A percentile compares a stretch with the other conserved stretches of the same genome.
Conservation (phyloP, 345 rosid genomes). For the Ailanthus altissimus region DNA sequence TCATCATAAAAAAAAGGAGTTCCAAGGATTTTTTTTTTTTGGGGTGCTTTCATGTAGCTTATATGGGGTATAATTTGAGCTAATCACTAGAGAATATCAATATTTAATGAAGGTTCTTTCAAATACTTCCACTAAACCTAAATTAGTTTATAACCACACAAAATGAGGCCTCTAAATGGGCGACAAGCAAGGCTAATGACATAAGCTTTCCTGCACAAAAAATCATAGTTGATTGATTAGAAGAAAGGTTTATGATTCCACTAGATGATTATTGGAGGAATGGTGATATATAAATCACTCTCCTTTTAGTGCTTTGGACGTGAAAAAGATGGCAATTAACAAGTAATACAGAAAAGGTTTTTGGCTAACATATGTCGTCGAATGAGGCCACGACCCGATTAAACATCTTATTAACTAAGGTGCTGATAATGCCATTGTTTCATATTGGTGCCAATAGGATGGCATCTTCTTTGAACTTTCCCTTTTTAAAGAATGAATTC, state of each 20-base stretch:
- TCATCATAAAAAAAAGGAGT: background rate
- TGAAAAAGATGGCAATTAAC: constrained; percentile 18
- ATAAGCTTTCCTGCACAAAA: background rate
- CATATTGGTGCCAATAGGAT: constrained; percentile 15
- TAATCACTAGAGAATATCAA: background rate
- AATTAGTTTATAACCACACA: background rate
- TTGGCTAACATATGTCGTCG: constrained; percentile 19
- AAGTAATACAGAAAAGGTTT: background rate
- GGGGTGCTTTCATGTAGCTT: too few species aligned
- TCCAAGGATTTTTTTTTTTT: too few species aligned
- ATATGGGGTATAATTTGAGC: too few species aligned
- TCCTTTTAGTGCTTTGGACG: constrained; percentile 17
- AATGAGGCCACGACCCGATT: constrained; percentile 36
- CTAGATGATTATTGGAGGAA: constrained; percentile 15
- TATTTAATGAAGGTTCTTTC: background rate
- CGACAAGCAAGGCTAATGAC: constrained; percentile 12
- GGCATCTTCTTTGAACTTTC: constrained; percentile 30
- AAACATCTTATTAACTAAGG: background rate
- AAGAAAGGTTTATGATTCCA: constrained; percentile 6
- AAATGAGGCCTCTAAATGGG: background rate
- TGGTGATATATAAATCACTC: constrained; percentile 5
- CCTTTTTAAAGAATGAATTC: constrained; percentile 8
- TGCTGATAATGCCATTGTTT: constrained; percentile 28
- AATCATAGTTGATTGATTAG: background rate
- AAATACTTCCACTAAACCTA: background rate